Conservation (phyloP, 2,329 filamentous ascomycete species). For the Aspergillus alliaceus region DNA sequence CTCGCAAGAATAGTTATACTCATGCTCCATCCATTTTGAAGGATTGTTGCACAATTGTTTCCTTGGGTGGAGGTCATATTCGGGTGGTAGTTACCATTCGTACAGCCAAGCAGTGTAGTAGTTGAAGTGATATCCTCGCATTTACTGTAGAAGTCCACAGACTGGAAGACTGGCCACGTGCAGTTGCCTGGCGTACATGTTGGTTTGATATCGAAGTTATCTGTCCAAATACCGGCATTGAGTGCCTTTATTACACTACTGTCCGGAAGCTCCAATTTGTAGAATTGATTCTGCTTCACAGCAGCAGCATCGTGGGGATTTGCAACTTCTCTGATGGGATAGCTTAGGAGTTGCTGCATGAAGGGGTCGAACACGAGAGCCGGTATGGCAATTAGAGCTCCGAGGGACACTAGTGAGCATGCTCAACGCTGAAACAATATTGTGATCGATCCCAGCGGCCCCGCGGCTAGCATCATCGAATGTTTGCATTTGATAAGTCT, state of each 20-base stretch:
- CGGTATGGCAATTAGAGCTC: conserved; percentile 17
- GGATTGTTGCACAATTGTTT: not conserved
- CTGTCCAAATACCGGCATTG: not conserved
- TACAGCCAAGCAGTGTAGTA: not conserved
- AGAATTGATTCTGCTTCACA: not conserved
- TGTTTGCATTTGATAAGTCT: conserved; percentile 13
- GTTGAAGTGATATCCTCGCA: not conserved
- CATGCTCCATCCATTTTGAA: not conserved
- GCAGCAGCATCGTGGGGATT: not conserved
- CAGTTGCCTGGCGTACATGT: conserved; percentile 7
- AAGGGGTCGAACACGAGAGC: conserved; percentile 23
- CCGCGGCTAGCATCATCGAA: conserved; percentile 26
- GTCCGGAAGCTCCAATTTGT: not conserved
- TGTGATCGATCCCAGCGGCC: conserved; percentile 16
- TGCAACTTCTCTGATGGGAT: not conserved
- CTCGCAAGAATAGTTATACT: not conserved
- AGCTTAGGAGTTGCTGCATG: conserved; percentile 17
- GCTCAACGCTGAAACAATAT: conserved; percentile 5
- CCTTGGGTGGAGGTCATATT: not conserved
- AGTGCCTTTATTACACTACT: not conserved
- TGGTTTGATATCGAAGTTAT: not conserved
- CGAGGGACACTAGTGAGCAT: conserved; percentile 11
- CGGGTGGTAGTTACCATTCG: not conserved
- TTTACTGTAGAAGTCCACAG: not conserved
- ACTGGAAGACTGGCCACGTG: conserved; percentile 2